Evolutionary conservation across 352 stramenopile species (phyloP).

Genomic region (Phytophthora sp.): DNA sequence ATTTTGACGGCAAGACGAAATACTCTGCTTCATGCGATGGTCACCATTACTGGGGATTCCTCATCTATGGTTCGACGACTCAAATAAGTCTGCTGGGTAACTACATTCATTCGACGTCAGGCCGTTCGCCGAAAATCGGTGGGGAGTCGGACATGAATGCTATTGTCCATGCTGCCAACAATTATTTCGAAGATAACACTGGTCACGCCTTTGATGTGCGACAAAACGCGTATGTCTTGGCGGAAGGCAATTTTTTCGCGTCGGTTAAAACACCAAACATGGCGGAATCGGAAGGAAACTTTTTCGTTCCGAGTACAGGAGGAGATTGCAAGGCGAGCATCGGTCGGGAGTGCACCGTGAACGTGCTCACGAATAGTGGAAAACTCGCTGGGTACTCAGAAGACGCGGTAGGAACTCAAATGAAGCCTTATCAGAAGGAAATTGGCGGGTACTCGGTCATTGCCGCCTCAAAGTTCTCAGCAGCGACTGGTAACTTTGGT

Average conservation of each 20-base stretch:
- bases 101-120: background rate
- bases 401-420: conserved; percentile 3
- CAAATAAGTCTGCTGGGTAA: background rate
- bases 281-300: conserved; percentile 3
- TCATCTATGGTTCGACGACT: too few relatives aligned
- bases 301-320: conserved; percentile 19
- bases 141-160: background rate
- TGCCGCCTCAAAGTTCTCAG: background rate
- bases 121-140: background rate
- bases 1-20: too few relatives aligned
- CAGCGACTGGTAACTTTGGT: too few relatives aligned
- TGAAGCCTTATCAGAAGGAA: background rate
- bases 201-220: conserved; percentile 5
- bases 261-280: conserved; percentile 10
- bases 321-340: conserved; percentile 9
- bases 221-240: background rate
- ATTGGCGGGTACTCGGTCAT: too few relatives aligned
- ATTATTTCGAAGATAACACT: conserved; percentile 4
- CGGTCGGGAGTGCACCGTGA: conserved; percentile 9
- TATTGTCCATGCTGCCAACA: conserved; percentile 9
- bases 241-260: conserved; percentile 7
- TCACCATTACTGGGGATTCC: background rate
- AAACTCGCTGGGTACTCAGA: background rate
- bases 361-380: conserved; percentile 17
- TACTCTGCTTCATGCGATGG: too few relatives aligned